These are phyloP conservation scores for Populus simonii DNA, from an alignment of 345 rosid genomes.

Conservation along the genomic window DNA sequence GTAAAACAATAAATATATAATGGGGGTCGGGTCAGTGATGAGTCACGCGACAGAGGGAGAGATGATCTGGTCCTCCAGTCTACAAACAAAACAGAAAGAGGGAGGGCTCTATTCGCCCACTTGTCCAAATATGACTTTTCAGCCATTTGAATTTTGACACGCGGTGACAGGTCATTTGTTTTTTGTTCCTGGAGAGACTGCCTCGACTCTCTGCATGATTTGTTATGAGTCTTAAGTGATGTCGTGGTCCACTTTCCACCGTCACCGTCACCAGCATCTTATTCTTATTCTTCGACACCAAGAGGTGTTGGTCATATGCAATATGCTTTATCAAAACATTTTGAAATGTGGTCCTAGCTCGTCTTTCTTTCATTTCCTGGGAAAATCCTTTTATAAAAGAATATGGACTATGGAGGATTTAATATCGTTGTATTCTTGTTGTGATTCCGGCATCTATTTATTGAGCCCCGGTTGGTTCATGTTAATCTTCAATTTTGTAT, in stretches of 20 bases:
- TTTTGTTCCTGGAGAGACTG: neutral
- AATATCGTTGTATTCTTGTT: too few relatives aligned
- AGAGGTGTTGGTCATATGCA: neutral
- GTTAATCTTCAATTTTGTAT: too few relatives aligned
- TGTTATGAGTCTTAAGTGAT: neutral
- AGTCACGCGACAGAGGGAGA: constrained; percentile 10
- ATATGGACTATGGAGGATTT: too few relatives aligned
- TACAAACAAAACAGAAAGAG: neutral
- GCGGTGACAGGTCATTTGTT: neutral
- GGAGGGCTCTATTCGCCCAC: neutral
- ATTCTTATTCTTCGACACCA: neutral
- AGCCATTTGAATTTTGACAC: neutral
- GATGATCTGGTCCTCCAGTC: neutral
- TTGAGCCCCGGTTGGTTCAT: too few relatives aligned
- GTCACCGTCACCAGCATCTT: neutral
- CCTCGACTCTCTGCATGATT: neutral
- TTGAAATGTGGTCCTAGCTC: neutral
- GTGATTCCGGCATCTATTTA: too few relatives aligned
- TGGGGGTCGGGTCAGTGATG: constrained; percentile 2
- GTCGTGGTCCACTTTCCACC: neutral
- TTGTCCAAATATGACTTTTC: neutral
- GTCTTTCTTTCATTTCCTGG: neutral
- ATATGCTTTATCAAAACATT: neutral
- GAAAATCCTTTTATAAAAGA: too few relatives aligned
- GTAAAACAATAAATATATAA: too few relatives aligned